These are phyloP conservation scores for Canavalia ensiformis DNA, from an alignment of 306 rosid genomes.

Conservation along the genomic window DNA sequence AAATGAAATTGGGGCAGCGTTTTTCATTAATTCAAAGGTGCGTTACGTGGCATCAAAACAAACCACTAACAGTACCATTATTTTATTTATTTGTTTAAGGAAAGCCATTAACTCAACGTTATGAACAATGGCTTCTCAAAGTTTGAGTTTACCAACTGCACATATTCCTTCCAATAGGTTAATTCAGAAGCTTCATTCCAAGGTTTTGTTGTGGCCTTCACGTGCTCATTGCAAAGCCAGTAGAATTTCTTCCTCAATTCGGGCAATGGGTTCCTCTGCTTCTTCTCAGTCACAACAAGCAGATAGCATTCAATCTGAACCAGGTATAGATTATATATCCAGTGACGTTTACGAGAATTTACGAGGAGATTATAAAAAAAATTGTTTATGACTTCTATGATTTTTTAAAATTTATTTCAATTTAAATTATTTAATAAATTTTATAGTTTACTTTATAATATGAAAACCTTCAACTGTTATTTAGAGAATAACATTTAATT, in stretches of 20 bases:
- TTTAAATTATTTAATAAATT: too few species aligned
- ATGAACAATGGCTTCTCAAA: constrained; percentile 59
- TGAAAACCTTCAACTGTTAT: too few species aligned
- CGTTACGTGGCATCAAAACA: constrained; percentile 38
- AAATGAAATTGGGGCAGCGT: too few species aligned
- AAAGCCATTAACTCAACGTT: not conserved
- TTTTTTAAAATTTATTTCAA: too few species aligned
- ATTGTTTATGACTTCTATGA: too few species aligned
- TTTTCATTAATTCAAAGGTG: not conserved
- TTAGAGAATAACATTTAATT: too few species aligned
- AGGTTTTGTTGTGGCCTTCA: constrained; percentile 48
- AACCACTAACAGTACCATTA: not conserved
- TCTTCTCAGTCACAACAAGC: constrained; percentile 74
- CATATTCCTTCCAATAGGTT: constrained; percentile 48
- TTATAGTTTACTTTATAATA: too few species aligned
- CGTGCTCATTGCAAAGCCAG: constrained; percentile 47
- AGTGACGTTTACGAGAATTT: not conserved
- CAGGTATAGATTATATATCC: constrained; percentile 47
- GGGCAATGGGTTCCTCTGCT: constrained; percentile 84
- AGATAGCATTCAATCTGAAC: constrained; percentile 59
- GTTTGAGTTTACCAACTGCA: constrained; percentile 57
- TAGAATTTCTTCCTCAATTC: constrained; percentile 57
- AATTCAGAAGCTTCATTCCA: constrained; percentile 50
- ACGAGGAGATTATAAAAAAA: too few species aligned
- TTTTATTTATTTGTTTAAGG: not conserved